Evolutionary conservation across 345 rosid genomes (phyloP), one percentile per base, ranked within the genome.

Genomic region (Eucalyptus leucophloia): DNA sequence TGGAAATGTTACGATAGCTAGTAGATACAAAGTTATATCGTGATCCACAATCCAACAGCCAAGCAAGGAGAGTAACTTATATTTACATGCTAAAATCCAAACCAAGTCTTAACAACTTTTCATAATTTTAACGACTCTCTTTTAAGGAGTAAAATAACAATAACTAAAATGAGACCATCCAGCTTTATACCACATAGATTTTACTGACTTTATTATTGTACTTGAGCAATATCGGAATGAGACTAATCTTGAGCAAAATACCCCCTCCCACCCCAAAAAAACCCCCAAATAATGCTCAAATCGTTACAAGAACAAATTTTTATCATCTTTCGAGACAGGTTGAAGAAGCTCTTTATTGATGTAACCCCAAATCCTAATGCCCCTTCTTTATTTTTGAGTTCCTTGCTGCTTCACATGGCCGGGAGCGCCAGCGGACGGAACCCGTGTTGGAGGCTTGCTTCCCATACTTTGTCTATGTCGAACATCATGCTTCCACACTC

Each of bases 401-500:
- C 42, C 81, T 32, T 32, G 81, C 37, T 9, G 42, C 80, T 67
- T 69, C 81, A 32, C 42, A 69, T 50, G 87, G 87, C 51, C 8
- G 89, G 72, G 50, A 77, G 47, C 80, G 28, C 50, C 49, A 93
- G 87, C 85, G 95, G 95, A 34, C 90, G 91, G 90, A 95, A 95
- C n/a, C 95, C 95, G 87, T 92, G 95, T 80, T 89, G 91, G 58
- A 93, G 94, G 92, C 89, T 90, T n/a, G 94, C 94, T 86, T 94
- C 90, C 96, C 96, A 95, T 7, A 90, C 90, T 72, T 90, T 87
- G 15, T 94, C 89, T 81, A 89, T 53, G 77, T 91, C 91, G 21
- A 86, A 58, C 86, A 91, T 88, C 23, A 8, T 86, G 88, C 90
- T 45, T 9, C 96, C 96, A 24, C 94, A 94, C 89, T 95, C 97